A percentile compares a stretch with the other conserved stretches of the same genome.
These are phyloP conservation scores for Phlebopus sp. DNA, from an alignment of 1,284 basidiomycete species.

Conservation along the genomic window DNA sequence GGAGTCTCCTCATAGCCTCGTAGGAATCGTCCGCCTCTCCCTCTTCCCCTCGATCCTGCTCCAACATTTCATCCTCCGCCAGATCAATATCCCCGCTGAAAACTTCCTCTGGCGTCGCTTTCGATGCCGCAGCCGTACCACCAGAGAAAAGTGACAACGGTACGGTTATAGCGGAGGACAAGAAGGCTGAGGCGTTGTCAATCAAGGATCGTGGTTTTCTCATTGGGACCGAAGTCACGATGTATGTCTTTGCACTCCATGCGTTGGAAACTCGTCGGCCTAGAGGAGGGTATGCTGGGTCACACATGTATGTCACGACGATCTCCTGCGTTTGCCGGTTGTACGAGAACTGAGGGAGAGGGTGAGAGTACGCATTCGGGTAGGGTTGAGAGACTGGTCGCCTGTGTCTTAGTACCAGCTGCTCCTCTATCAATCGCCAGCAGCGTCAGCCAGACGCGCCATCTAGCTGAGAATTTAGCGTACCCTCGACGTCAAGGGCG, in stretches of 20 bases:
- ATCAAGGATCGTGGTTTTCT: conserved; percentile 64
- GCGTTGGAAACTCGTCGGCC: conserved; percentile 33
- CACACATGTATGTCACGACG: conserved; percentile 53
- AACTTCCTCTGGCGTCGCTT: conserved; percentile 59
- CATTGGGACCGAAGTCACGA: conserved; percentile 62
- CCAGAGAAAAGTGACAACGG: conserved; percentile 51
- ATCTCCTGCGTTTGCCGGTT: conserved; percentile 54
- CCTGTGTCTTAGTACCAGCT: conserved; percentile 67
- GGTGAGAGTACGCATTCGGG: conserved; percentile 72
- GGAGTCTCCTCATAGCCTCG: conserved; percentile 43
- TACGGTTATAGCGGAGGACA: conserved; percentile 52
- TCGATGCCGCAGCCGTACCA: conserved; percentile 25
- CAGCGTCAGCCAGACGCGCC: conserved; percentile 8
- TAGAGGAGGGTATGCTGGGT: conserved; percentile 57
- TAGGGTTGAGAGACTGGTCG: conserved; percentile 70
- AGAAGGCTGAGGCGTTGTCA: conserved; percentile 63
- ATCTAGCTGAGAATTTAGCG: conserved; percentile 2
- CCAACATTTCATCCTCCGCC: conserved; percentile 70
- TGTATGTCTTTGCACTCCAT: conserved; percentile 60
- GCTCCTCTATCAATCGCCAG: conserved; percentile 43
- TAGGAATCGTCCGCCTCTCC: conserved; percentile 72
- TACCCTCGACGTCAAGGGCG: conserved; percentile 75
- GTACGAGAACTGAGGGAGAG: conserved; percentile 69
- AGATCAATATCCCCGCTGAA: conserved; percentile 67
- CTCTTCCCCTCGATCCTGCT: conserved; percentile 72